phyloP scores from a whole-genome alignment of 2,329 filamentous ascomycete species.

The Blumeriella jaapii region DNA sequence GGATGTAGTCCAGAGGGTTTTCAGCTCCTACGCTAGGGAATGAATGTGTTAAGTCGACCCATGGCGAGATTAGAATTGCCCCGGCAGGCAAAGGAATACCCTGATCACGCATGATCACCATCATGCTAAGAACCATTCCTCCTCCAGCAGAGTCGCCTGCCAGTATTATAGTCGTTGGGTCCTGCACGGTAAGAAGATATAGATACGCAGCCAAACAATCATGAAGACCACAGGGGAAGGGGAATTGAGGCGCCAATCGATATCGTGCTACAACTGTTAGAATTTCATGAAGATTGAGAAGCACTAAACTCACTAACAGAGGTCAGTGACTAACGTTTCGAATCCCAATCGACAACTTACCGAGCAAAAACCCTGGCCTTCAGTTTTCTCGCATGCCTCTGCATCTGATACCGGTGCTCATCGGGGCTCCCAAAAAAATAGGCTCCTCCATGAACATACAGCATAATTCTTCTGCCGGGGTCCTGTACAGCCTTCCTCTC shows the following conservation, averaged over 20 bases:
- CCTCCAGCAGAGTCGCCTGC: constrained; percentile 90
- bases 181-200: constrained; percentile 63
- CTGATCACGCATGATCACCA: constrained; percentile 73
- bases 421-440: constrained; percentile 96
- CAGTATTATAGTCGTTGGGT: constrained; percentile 71
- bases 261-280: constrained; percentile 47
- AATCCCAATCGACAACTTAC: constrained; percentile 25
- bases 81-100: constrained; percentile 78
- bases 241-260: constrained; percentile 82
- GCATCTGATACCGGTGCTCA: constrained; percentile 96
- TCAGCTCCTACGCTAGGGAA: constrained; percentile 79
- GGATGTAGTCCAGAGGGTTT: constrained; percentile 75
- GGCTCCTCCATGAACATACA: constrained; percentile 89
- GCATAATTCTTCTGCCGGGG: constrained; percentile 64
- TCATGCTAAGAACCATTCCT: constrained; percentile 72
- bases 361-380: constrained; percentile 79
- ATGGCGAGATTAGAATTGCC: constrained; percentile 82
- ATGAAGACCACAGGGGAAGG: constrained; percentile 84
- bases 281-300: neutral
- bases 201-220: constrained; percentile 86
- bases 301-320: constrained; percentile 15
- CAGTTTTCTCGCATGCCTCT: constrained; percentile 87
- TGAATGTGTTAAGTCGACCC: constrained; percentile 91
- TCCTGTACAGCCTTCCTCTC: constrained; percentile 53
- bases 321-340: constrained; percentile 7